phyloP scores from a whole-genome alignment of 805 yeast species.

The Candida tallmaniae region DNA sequence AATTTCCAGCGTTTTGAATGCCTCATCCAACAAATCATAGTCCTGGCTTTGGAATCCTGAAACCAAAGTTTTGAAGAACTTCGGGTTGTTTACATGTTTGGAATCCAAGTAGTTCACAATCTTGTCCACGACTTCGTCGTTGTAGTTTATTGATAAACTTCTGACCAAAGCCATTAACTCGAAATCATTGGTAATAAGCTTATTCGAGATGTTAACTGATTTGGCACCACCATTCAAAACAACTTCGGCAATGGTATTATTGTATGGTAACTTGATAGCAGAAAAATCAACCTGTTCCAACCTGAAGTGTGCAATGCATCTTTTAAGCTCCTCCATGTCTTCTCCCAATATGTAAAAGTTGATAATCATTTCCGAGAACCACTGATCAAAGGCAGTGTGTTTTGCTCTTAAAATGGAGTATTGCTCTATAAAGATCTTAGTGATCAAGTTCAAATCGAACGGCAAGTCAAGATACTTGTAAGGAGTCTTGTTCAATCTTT shows the following conservation, averaged over 20 bases:
- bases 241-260: slow-evolving; percentile 18
- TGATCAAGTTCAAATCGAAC: slow-evolving; percentile 27
- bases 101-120: slow-evolving; percentile 6
- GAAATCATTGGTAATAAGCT: slow-evolving; percentile 11
- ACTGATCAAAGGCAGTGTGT: slow-evolving; percentile 6
- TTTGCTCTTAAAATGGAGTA: slow-evolving; percentile 2
- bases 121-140: slow-evolving; percentile 4
- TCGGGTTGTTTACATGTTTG: slow-evolving; percentile 4
- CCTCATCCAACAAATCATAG: slow-evolving; percentile 1
- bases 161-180: slow-evolving; percentile 10
- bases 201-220: slow-evolving; percentile 1
- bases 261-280: slow-evolving; percentile 5
- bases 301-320: slow-evolving; percentile 3
- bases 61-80: slow-evolving; percentile 5
- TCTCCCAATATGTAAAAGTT: slow-evolving; percentile 10
- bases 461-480: slow-evolving; percentile 73
- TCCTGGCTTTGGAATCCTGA: too few species aligned
- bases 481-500: slow-evolving; percentile 72
- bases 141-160: not conserved
- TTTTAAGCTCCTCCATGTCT: slow-evolving; percentile 5
- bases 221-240: slow-evolving; percentile 25
- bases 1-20: slow-evolving; percentile 4
- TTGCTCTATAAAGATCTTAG: slow-evolving; percentile 55
- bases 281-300: slow-evolving; percentile 1
- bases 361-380: slow-evolving; percentile 9